Conservation (phyloP, 2,329 filamentous ascomycete species). For the Epichloe amarillans region DNA sequence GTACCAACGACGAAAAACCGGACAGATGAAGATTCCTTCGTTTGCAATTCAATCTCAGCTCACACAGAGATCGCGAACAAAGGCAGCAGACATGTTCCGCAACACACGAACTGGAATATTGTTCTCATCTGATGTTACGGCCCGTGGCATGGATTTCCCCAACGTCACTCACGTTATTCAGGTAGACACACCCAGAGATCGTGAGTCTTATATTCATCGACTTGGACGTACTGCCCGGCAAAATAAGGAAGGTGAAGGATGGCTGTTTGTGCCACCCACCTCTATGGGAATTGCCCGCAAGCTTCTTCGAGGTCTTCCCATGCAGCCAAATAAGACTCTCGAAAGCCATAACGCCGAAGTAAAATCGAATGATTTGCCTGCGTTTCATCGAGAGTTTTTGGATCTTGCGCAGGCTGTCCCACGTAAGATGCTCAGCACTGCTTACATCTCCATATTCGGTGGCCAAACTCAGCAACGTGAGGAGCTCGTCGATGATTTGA, state of each 20-base stretch:
- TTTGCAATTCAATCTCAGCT: slow-evolving; percentile 70
- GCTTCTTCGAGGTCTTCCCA: slow-evolving; percentile 45
- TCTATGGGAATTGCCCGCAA: slow-evolving; percentile 36
- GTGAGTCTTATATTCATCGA: slow-evolving; percentile 65
- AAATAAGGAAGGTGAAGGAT: slow-evolving; percentile 58
- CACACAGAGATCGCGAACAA: slow-evolving; percentile 54
- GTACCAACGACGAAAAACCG: slow-evolving; percentile 25
- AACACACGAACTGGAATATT: slow-evolving; percentile 47
- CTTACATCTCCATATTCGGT: slow-evolving; percentile 47
- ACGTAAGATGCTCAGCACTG: slow-evolving; percentile 16
- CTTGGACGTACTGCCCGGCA: slow-evolving; percentile 66
- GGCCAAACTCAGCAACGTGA: slow-evolving; percentile 27
- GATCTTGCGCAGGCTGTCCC: slow-evolving; percentile 30
- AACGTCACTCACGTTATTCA: slow-evolving; percentile 71
- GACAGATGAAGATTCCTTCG: slow-evolving; percentile 22
- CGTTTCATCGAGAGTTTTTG: slow-evolving; percentile 30
- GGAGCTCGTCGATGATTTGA: slow-evolving; percentile 34
- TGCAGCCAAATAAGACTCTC: slow-evolving; percentile 41
- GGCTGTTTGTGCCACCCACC: slow-evolving; percentile 45
- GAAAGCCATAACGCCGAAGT: slow-evolving; percentile 36
- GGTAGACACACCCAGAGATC: slow-evolving; percentile 47
- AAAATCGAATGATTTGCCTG: slow-evolving; percentile 33
- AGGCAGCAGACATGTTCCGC: slow-evolving; percentile 60
- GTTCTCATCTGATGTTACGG: slow-evolving; percentile 68
- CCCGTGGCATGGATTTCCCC: slow-evolving; percentile 74